These are phyloP conservation scores for Boletus vermiculosoides DNA, from an alignment of 768 basidiomycete species.

Conservation along the genomic window DNA sequence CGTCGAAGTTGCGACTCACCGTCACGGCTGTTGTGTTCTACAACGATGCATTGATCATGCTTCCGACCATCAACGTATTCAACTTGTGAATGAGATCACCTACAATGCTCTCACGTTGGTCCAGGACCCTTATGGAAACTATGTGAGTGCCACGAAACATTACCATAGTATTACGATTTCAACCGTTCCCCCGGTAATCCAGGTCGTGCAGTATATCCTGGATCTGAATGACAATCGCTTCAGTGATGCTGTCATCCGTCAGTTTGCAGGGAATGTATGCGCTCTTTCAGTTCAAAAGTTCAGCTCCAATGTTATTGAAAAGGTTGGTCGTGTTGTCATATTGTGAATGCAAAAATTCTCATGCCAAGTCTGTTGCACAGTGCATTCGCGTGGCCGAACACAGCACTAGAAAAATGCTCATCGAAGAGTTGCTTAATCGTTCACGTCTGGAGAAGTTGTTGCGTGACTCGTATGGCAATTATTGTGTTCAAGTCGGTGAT, in stretches of 20 bases:
- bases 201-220: constrained; percentile 97
- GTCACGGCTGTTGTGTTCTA: constrained; percentile 97
- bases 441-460: constrained; percentile 93
- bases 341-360: not conserved
- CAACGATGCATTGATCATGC: constrained; percentile 99
- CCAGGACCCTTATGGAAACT: constrained; percentile 95
- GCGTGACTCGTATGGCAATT: constrained; percentile 95
- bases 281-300: constrained; percentile 98
- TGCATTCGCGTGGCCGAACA: constrained; percentile 95
- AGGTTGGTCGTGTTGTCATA: constrained; percentile 45
- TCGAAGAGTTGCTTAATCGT: constrained; percentile 93
- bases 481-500: constrained; percentile 77
- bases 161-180: not conserved
- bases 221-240: constrained; percentile 98
- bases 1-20: constrained; percentile 96
- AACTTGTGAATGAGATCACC: constrained; percentile 98
- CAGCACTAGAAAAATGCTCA: constrained; percentile 88
- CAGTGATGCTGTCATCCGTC: constrained; percentile 95
- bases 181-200: constrained; percentile 7
- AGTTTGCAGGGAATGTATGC: constrained; percentile 97
- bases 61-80: constrained; percentile 90
- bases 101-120: constrained; percentile 97
- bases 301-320: constrained; percentile 98
- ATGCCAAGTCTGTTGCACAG: constrained; percentile 30
- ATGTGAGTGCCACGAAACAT: constrained; percentile 46